These are phyloP conservation scores for Salvia miltiorrhiza DNA, from an alignment of 257 asterid species.

Conservation along the genomic window DNA sequence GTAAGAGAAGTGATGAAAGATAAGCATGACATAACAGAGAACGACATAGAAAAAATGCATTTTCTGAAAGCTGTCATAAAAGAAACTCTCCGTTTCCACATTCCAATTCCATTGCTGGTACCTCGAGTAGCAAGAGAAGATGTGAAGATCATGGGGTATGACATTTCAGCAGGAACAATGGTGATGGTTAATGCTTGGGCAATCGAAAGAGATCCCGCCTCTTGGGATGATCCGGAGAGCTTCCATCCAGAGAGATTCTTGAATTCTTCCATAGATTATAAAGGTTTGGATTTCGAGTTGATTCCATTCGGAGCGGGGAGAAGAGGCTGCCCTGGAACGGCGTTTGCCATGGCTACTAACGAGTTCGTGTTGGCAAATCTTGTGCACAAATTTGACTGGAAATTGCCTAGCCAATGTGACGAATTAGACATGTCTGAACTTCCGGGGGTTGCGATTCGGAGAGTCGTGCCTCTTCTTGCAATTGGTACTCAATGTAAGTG, in stretches of 20 bases:
- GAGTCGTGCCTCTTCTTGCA: no score
- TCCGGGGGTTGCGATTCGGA: no score
- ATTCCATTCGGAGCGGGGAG: constrained; percentile 39
- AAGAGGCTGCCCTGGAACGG: constrained; percentile 35
- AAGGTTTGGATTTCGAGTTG: constrained; percentile 28
- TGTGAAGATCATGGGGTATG: constrained; percentile 32
- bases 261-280: constrained; percentile 8
- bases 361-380: constrained; percentile 23
- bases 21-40: constrained; percentile 11
- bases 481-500: no score
- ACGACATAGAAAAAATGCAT: constrained; percentile 44
- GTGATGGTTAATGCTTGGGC: constrained; percentile 37
- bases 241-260: constrained; percentile 45
- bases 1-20: constrained; percentile 20
- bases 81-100: constrained; percentile 45
- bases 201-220: constrained; percentile 30
- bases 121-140: constrained; percentile 26
- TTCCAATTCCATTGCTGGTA: constrained; percentile 39
- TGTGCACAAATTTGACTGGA: constrained; percentile 27
- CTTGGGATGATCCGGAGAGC: constrained; percentile 39
- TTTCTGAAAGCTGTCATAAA: constrained; percentile 45
- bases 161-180: constrained; percentile 31
- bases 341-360: background rate
- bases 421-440: no score
- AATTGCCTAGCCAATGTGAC: constrained; percentile 2